phyloP scores from a whole-genome alignment of 495 filamentous ascomycete species.

The Penicillium bialowiezense region DNA sequence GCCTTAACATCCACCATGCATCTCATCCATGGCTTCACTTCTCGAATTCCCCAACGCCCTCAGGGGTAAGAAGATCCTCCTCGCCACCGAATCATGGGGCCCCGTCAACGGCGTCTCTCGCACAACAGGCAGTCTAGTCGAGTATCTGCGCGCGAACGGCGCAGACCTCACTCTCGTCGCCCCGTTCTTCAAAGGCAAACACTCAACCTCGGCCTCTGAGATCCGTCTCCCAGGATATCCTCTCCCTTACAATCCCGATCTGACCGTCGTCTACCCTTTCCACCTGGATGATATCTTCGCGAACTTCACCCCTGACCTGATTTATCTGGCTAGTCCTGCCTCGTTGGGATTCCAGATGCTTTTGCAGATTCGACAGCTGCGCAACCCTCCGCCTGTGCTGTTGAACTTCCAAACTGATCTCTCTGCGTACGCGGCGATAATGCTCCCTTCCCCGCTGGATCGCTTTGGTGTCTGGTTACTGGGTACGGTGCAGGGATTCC shows the following conservation, averaged over 20 bases:
- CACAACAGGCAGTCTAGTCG: slow-evolving; percentile 59
- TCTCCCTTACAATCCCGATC: slow-evolving; percentile 62
- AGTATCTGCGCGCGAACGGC: slow-evolving; percentile 56
- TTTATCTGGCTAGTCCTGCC: slow-evolving; percentile 64
- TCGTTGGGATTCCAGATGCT: slow-evolving; percentile 64
- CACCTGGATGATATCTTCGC: slow-evolving; percentile 51
- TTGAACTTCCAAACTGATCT: slow-evolving; percentile 67
- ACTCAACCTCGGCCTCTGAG: slow-evolving; percentile 24
- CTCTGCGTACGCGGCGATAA: slow-evolving; percentile 58
- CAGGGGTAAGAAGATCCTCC: slow-evolving; percentile 51
- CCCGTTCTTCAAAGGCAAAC: slow-evolving; percentile 39
- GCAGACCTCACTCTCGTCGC: slow-evolving; percentile 58
- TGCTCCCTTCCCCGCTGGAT: slow-evolving; percentile 57
- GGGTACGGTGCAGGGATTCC: slow-evolving; percentile 52
- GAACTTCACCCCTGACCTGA: slow-evolving; percentile 55
- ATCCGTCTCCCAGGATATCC: slow-evolving; percentile 56
- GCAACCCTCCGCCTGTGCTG: slow-evolving; percentile 49
- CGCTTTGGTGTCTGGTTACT: slow-evolving; percentile 53
- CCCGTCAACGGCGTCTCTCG: slow-evolving; percentile 65
- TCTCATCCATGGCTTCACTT: neutral
- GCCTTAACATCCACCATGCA: neutral
- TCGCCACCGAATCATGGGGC: slow-evolving; percentile 63
- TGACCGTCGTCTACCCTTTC: slow-evolving; percentile 62
- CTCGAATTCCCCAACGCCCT: slow-evolving; percentile 44
- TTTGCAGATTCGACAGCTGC: slow-evolving; percentile 54